Conservation (phyloP, 768 basidiomycete genomes). For the Rubroboletus pulcherrimus region DNA sequence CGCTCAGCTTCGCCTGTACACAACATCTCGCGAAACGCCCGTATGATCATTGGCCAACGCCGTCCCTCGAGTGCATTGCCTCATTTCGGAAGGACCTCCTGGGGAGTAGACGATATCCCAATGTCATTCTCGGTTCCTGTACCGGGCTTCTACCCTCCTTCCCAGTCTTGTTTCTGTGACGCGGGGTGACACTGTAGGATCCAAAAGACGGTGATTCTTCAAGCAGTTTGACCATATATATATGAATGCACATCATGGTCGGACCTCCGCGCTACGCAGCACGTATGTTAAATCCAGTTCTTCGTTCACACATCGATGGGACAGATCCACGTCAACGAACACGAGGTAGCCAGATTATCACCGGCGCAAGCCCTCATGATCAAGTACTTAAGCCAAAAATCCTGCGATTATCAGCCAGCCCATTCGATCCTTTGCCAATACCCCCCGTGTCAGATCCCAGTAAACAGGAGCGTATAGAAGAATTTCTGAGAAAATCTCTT, state of each 20-base stretch:
- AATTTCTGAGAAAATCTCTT: conserved; percentile 20
- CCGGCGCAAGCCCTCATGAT: too few species aligned
- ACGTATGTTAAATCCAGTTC: background rate
- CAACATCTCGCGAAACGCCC: conserved; percentile 42
- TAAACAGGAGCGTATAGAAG: conserved; percentile 14
- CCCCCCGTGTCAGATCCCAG: conserved; percentile 11
- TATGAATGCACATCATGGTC: background rate
- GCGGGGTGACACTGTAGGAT: background rate
- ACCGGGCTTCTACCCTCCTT: conserved; percentile 7
- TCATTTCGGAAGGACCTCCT: conserved; percentile 25
- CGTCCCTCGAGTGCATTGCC: conserved; percentile 50
- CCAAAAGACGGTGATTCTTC: too few species aligned
- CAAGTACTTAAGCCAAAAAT: too few species aligned
- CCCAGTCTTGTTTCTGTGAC: too few species aligned
- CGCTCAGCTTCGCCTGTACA: conserved; percentile 43
- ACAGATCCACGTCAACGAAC: background rate
- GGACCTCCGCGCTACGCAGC: background rate
- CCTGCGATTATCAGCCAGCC: too few species aligned
- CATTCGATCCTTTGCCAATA: background rate
- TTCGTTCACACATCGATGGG: background rate
- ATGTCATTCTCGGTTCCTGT: conserved; percentile 10
- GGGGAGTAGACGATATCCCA: conserved; percentile 27
- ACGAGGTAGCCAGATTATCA: background rate
- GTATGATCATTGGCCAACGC: conserved; percentile 42
- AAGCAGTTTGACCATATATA: background rate